Base-by-base conservation (phyloP, 78 protist genomes). In the Cyanophora paradoxa region DNA sequence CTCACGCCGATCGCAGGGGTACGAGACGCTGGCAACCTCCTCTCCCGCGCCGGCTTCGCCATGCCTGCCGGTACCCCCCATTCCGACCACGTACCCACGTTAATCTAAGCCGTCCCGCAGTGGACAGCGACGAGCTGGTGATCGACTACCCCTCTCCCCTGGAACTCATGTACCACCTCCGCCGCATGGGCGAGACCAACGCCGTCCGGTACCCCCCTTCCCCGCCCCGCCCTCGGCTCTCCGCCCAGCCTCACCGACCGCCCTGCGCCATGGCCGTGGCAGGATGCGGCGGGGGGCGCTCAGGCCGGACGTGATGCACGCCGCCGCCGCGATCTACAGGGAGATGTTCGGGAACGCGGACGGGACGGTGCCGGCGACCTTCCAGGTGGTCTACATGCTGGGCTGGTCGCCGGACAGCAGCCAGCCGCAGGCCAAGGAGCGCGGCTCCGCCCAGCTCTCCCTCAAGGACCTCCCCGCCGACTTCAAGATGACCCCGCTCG, bases 161-260 rank as follows among this genome's bases (percentile, higher is more conserved):
- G 24, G 19, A 11, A 22, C 40, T 63, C 37, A 63, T 63, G 69
- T 34, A 63, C 52, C 37, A 63, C 13, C 69, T 63, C 40, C 24
- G 69, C 16, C 30, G 5, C 42, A 63, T 63, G 69, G 69, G 42
- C 37, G 69, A 63, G 69, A 63, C 33, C 30, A 63, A 63, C 13
- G 14, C 69, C 11, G 24, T 17, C 34, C 10, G 10, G 19, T 34
- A 8, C 42, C 8, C n/a, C n/a, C n/a, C n/a, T n/a, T n/a, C n/a
- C n/a, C n/a, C n/a, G n/a, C n/a, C n/a, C n/a, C n/a, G n/a, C n/a
- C n/a, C n/a, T n/a, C n/a, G n/a, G n/a, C n/a, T n/a, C n/a, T n/a
- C n/a, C n/a, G n/a, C n/a, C n/a, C n/a, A n/a, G n/a, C n/a, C n/a
- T n/a, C n/a, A n/a, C n/a, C n/a, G n/a, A n/a, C n/a, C n/a, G n/a